Evolutionary conservation across 441 rosid genomes (phyloP).

Genomic region (Euphorbia schlechtendalii): DNA sequence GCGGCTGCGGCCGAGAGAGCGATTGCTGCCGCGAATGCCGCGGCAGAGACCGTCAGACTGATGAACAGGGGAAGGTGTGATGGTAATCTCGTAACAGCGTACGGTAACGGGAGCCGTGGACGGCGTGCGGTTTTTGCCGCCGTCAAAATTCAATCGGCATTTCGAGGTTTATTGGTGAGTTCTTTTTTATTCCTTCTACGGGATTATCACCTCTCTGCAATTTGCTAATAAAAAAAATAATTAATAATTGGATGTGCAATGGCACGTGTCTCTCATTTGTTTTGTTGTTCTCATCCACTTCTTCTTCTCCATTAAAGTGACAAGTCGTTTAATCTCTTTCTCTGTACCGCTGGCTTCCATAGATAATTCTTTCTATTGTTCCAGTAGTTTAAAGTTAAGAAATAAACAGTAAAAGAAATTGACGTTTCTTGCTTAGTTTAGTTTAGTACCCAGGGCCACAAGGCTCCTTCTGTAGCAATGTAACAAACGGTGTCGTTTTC

Average conservation of each 20-base stretch:
- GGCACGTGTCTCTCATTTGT: background rate
- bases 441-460: too few relatives aligned
- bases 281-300: background rate
- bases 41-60: constrained; percentile 59
- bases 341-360: background rate
- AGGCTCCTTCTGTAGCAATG: background rate
- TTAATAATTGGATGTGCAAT: background rate
- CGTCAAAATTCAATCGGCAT: constrained; percentile 71
- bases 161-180: constrained; percentile 84
- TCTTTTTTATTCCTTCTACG: background rate
- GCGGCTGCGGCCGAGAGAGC: constrained; percentile 75
- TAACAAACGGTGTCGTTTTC: constrained; percentile 15
- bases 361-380: too few relatives aligned
- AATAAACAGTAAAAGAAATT: too few relatives aligned
- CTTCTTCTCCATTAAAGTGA: background rate
- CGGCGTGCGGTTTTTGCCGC: constrained; percentile 47
- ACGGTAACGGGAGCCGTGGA: constrained; percentile 24
- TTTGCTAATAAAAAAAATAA: background rate
- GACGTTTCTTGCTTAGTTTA: too few relatives aligned
- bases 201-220: constrained; percentile 12
- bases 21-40: constrained; percentile 66
- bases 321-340: background rate
- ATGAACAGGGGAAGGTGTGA: constrained; percentile 58
- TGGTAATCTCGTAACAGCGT: constrained; percentile 19
- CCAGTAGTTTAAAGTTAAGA: too few relatives aligned